Evolutionary conservation across 2,329 filamentous ascomycete species (phyloP).

Genomic region (Nannizzia gypsea): DNA sequence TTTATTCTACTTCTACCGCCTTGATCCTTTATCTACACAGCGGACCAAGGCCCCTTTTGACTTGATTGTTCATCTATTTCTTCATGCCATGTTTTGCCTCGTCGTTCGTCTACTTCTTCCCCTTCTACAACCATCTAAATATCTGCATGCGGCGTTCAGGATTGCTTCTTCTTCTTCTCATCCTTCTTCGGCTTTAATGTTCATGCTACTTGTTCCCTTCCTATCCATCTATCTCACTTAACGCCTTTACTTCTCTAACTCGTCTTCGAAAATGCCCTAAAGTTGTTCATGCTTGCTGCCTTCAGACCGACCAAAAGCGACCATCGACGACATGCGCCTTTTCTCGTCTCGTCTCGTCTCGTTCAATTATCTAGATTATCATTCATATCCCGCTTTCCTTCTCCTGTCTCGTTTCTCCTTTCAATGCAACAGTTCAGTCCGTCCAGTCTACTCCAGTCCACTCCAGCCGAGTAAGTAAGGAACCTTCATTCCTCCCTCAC

Average conservation of each 20-base stretch:
- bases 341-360: background rate
- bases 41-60: background rate
- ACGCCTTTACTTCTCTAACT: background rate
- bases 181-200: too few relatives aligned
- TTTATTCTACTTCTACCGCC: background rate
- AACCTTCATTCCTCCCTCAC: too few relatives aligned
- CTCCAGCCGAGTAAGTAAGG: background rate
- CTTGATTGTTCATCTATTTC: background rate
- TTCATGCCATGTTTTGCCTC: background rate
- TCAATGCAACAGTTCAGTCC: background rate
- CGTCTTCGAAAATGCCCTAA: background rate
- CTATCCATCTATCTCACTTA: too few relatives aligned
- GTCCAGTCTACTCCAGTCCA: too few relatives aligned
- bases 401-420: background rate
- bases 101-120: background rate
- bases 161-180: too few relatives aligned
- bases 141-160: slow-evolving; percentile 1
- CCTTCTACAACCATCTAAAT: background rate
- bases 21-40: too few relatives aligned
- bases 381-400: background rate
- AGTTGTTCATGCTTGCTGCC: background rate
- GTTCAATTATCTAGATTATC: background rate
- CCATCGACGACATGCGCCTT: background rate
- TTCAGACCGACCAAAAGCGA: background rate
- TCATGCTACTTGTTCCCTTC: too few relatives aligned